Conservation (phyloP, 176 grass and related monocot genomes). For the Musa itinerans region DNA sequence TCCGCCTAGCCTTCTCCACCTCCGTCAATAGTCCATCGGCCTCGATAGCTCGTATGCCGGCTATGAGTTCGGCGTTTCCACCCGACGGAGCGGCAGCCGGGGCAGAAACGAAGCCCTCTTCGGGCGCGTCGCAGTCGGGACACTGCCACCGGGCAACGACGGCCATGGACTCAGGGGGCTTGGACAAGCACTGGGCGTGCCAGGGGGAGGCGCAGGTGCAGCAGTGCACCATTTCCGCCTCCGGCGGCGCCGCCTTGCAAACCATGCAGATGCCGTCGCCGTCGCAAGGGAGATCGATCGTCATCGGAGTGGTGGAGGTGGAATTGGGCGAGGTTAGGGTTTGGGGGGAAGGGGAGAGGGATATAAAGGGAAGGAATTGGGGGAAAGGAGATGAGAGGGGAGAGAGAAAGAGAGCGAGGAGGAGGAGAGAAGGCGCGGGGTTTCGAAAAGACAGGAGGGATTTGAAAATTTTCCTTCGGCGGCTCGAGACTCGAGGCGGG, state of each 20-base stretch:
- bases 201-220: constrained; percentile 69
- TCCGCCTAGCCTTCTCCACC: constrained; percentile 53
- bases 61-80: constrained; percentile 31
- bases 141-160: constrained; percentile 53
- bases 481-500: too few species aligned
- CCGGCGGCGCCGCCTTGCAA: constrained; percentile 39
- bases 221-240: constrained; percentile 53
- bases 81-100: background rate
- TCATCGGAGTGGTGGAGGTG: background rate
- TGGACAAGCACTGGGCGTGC: constrained; percentile 75
- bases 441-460: constrained; percentile 14
- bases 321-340: constrained; percentile 8
- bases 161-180: constrained; percentile 40
- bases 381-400: background rate
- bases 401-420: background rate
- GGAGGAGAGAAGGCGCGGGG: constrained; percentile 14
- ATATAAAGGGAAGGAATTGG: background rate
- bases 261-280: constrained; percentile 84
- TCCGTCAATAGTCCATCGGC: constrained; percentile 46
- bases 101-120: background rate
- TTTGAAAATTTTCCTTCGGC: constrained; percentile 41
- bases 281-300: constrained; percentile 74
- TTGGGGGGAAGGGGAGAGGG: background rate
- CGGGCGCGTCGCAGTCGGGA: constrained; percentile 55
- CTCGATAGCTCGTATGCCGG: constrained; percentile 66